Evolutionary conservation across 2,329 filamentous ascomycete genomes (phyloP).

Genomic region (Parascedosporium putredinis): DNA sequence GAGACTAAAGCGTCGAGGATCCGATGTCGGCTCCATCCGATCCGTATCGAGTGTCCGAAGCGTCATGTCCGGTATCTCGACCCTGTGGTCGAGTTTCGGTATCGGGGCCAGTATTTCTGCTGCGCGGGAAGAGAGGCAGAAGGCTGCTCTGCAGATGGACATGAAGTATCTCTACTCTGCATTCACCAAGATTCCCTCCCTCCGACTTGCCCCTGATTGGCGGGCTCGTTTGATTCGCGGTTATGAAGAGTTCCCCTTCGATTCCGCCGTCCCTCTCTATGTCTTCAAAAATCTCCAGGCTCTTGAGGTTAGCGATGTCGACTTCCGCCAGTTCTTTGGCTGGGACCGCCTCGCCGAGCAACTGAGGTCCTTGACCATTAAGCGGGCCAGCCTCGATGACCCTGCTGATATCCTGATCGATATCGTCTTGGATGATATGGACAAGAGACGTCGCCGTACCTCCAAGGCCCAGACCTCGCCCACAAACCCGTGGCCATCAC

Average conservation of each 20-base stretch:
- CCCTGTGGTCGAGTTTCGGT: constrained; percentile 81
- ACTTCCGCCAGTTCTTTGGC: constrained; percentile 93
- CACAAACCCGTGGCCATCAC: constrained; percentile 55
- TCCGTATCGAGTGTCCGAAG: constrained; percentile 95
- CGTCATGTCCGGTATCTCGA: constrained; percentile 94
- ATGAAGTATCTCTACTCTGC: constrained; percentile 95
- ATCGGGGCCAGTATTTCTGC: constrained; percentile 69
- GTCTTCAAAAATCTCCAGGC: constrained; percentile 95
- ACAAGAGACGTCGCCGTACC: constrained; percentile 77
- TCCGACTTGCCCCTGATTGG: constrained; percentile 85
- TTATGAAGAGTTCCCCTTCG: constrained; percentile 96
- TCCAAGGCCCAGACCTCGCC: constrained; percentile 79
- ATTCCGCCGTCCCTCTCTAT: constrained; percentile 91
- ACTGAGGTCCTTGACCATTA: constrained; percentile 77
- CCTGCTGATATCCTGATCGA: constrained; percentile 82
- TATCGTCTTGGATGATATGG: constrained; percentile 93
- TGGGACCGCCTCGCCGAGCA: constrained; percentile 94
- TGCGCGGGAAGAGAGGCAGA: constrained; percentile 81
- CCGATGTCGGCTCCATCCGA: constrained; percentile 83
- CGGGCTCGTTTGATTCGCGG: constrained; percentile 81
- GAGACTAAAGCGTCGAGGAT: constrained; percentile 65
- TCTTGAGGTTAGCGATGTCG: constrained; percentile 87
- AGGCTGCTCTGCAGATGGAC: constrained; percentile 73
- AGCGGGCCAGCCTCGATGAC: constrained; percentile 79
- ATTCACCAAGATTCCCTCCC: constrained; percentile 93